Conservation (phyloP, 139 green algal genomes). For the Nannochloris sp. region DNA sequence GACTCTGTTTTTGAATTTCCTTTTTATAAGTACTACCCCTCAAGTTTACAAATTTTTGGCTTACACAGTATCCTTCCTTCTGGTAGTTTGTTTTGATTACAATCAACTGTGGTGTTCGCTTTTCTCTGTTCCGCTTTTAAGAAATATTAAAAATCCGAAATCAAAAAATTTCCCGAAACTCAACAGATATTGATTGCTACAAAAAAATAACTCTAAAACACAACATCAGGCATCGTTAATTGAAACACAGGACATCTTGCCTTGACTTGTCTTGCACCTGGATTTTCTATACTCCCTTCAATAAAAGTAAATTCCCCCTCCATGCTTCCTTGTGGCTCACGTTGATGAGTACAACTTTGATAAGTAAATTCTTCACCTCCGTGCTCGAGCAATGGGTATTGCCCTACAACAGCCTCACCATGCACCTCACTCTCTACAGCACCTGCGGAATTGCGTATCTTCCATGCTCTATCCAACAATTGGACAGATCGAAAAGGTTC, state of each 20-base stretch:
- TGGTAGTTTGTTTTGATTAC: too few relatives aligned
- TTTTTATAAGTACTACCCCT: too few relatives aligned
- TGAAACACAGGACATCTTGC: conserved; percentile 31
- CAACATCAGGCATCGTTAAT: conserved; percentile 28
- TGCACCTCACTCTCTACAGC: conserved; percentile 38
- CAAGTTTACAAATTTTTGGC: too few relatives aligned
- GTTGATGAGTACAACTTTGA: conserved; percentile 61
- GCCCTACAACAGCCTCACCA: conserved; percentile 45
- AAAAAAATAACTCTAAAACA: too few relatives aligned
- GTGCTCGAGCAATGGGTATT: conserved; percentile 43
- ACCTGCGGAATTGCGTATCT: conserved; percentile 39
- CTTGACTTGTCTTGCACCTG: conserved; percentile 26
- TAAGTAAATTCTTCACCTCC: conserved; percentile 57
- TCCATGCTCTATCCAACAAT: conserved; percentile 57
- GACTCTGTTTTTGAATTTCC: too few relatives aligned
- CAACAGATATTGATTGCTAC: too few relatives aligned
- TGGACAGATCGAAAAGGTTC: conserved; percentile 34
- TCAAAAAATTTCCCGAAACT: too few relatives aligned
- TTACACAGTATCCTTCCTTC: too few relatives aligned
- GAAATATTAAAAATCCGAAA: too few relatives aligned
- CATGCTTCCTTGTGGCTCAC: conserved; percentile 34
- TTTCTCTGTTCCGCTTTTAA: too few relatives aligned
- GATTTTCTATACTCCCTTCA: conserved; percentile 13
- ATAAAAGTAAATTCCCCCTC: conserved; percentile 72
- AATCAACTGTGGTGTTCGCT: too few relatives aligned